Evolutionary conservation across 2,329 filamentous ascomycete genomes (phyloP).

Genomic region (Talaromyces funiculosus): DNA sequence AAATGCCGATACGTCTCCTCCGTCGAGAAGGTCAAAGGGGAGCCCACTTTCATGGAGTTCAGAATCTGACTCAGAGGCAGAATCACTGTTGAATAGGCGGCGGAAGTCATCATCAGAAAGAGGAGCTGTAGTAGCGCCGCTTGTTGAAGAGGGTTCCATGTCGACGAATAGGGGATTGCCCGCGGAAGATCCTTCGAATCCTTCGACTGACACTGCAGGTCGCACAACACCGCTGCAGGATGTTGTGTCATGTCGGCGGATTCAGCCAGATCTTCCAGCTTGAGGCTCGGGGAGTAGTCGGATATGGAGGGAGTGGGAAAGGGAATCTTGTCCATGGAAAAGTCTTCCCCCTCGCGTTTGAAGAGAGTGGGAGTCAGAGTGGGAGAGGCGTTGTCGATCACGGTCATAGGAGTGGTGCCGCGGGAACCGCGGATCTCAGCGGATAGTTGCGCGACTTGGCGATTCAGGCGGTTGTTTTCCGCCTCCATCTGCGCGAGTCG

Average conservation of each 20-base stretch:
- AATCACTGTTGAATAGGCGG: slow-evolving; percentile 56
- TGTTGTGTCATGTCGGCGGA: slow-evolving; percentile 97
- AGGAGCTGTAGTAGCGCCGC: slow-evolving; percentile 55
- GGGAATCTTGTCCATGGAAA: slow-evolving; percentile 36
- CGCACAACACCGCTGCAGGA: slow-evolving; percentile 99
- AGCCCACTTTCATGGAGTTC: slow-evolving; percentile 70
- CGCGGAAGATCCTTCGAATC: slow-evolving; percentile 36
- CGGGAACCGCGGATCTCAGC: slow-evolving; percentile 41
- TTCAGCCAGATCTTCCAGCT: slow-evolving; percentile 44
- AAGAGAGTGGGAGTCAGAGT: slow-evolving; percentile 38
- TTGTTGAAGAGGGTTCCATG: slow-evolving; percentile 46
- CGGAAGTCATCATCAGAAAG: slow-evolving; percentile 64
- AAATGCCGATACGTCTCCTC: slow-evolving; percentile 46
- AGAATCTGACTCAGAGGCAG: slow-evolving; percentile 66
- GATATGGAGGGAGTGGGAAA: slow-evolving; percentile 35
- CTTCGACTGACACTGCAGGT: slow-evolving; percentile 99
- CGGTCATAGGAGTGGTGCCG: slow-evolving; percentile 34
- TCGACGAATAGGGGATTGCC: slow-evolving; percentile 40
- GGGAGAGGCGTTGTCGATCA: slow-evolving; percentile 31
- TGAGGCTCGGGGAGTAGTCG: slow-evolving; percentile 36
- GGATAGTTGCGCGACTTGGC: slow-evolving; percentile 47
- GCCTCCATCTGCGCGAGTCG: slow-evolving; percentile 57
- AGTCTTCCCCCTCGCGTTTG: slow-evolving; percentile 41
- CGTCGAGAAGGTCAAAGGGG: slow-evolving; percentile 62
- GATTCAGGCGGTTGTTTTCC: slow-evolving; percentile 46